Base-by-base conservation (phyloP, 2,329 filamentous ascomycete genomes). In the Tolypocladium nubicola region DNA sequence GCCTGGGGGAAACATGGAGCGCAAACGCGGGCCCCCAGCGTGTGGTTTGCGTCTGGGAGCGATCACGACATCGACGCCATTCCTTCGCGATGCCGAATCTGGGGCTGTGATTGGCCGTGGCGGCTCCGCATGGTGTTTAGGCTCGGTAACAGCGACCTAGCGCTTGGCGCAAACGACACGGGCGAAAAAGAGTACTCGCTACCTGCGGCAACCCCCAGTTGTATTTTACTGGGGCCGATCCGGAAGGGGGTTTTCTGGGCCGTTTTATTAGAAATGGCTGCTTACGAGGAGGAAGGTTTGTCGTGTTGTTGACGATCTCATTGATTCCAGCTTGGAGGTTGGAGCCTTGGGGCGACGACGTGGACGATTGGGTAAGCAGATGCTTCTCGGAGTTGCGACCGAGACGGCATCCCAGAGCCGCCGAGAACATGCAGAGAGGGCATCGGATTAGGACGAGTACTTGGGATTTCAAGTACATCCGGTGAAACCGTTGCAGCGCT, bases 31-130 rank as follows among this genome's bases (percentile, higher is more conserved):
- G 38, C 62, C 62, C 65, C 57, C 58, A 60, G 63, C 57, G 66
- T 65, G 61, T 61, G 61, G 64, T 68, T 63, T 66, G 64, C 60
- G 66, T 68, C 65, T 67, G 66, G 67, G 68, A 71, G 64, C 68
- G 72, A 78, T 77, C 76, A 78, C 76, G 76, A 77, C 76, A 78
- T 78, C 75, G 70, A 72, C 75, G 75, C 76, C 77, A 78, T 72
- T 61, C 69, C 75, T 75, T 75, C 74, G 74, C 73, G 73, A 76
- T 72, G 68, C 63, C 65, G 61, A 38, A 52, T 6, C 30, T 39
- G 58, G 54, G 59, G 58, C 62, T 60, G 58, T 73, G 68, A 75
- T 75, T 76, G 73, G 72, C 53, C 58, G 56, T 54, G 40, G 56
- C 55, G 58, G 60, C 59, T 60, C 62, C 60, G 62, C 61, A 52